A percentile compares a stretch with the other conserved stretches of the same genome.
These are phyloP conservation scores for Pichia sp. DNA, from an alignment of 1,139 yeast species.

Conservation along the genomic window DNA sequence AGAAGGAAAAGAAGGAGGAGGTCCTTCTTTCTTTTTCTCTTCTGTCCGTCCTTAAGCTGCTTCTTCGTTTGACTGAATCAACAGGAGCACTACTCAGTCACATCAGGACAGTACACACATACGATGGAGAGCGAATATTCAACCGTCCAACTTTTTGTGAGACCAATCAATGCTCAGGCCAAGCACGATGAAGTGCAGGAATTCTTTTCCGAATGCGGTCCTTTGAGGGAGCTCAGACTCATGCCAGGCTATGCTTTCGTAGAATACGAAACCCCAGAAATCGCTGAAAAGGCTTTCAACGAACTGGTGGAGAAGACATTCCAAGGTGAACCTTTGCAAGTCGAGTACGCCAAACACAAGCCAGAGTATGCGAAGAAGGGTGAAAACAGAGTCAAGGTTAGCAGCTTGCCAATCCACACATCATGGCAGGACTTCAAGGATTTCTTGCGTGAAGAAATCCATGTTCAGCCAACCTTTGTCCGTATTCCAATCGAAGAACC, in stretches of 20 bases:
- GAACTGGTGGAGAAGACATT: conserved; percentile 43
- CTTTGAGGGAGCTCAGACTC: conserved; percentile 61
- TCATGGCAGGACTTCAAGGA: conserved; percentile 87
- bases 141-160: conserved; percentile 47
- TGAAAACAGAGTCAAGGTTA: conserved; percentile 64
- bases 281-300: conserved; percentile 62
- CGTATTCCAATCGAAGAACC: conserved; percentile 68
- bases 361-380: conserved; percentile 48
- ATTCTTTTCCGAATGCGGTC: conserved; percentile 61
- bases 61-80: not conserved
- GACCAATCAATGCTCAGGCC: conserved; percentile 49
- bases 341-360: conserved; percentile 66
- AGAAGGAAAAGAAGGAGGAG: not conserved
- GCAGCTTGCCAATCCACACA: conserved; percentile 67
- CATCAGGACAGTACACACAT: not conserved
- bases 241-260: conserved; percentile 76
- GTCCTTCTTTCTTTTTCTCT: not conserved
- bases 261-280: conserved; percentile 61
- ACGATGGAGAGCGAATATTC: conserved; percentile 31
- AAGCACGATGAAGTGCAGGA: conserved; percentile 60
- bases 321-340: conserved; percentile 60
- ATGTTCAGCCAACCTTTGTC: conserved; percentile 63
- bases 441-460: conserved; percentile 66
- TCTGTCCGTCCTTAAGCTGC: not conserved
- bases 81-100: not conserved